Base-by-base conservation (phyloP, 2,329 filamentous ascomycete genomes). In the Fusarium duplospermum region DNA sequence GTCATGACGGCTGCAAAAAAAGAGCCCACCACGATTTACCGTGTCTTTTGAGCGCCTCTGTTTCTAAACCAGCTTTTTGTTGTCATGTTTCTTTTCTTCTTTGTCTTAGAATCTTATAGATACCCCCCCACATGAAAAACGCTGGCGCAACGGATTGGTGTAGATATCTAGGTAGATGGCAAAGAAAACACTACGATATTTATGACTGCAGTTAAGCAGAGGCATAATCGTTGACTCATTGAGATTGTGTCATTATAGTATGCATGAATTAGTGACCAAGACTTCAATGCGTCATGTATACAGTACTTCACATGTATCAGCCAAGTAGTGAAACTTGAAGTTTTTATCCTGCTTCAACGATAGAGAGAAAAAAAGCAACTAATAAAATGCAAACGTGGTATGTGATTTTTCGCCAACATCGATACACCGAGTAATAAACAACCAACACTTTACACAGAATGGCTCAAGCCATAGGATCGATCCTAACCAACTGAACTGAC, bases 321-420 rank as follows among this genome's bases (percentile, higher is more conserved):
- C 52, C 70, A 64, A 52, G 33, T 29, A 61, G 50, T 62, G 29
- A 62, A 67, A 59, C 54, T 16, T 62, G 47, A 38, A 66, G 57
- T 63, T 40, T 47, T 62, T 22, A 62, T 50, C 63, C 67, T 66
- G 67, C 64, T 65, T 75, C 70, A 60, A 62, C 35, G 50, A 67
- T 60, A 77, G 60, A 68, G 66, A 60, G 65, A 69, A 61, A 29
- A n/a, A 35, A 70, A 72, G 66, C 62, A 69, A 64, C 50, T 54
- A 54, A 68, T 66, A 62, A 67, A 61, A 69, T 67, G 70, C 64
- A 69, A 64, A 60, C 64, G 71, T 77, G 76, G 74, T 79, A 79
- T 79, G 75, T 79, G 73, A 78, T 77, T 79, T 76, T 79, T 78
- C 71, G 73, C 75, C 71, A 71, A 63, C 59, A 79, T 61, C 73